These are phyloP conservation scores for Gossypium anomalum DNA, from an alignment of 345 rosid genomes.

Conservation along the genomic window DNA sequence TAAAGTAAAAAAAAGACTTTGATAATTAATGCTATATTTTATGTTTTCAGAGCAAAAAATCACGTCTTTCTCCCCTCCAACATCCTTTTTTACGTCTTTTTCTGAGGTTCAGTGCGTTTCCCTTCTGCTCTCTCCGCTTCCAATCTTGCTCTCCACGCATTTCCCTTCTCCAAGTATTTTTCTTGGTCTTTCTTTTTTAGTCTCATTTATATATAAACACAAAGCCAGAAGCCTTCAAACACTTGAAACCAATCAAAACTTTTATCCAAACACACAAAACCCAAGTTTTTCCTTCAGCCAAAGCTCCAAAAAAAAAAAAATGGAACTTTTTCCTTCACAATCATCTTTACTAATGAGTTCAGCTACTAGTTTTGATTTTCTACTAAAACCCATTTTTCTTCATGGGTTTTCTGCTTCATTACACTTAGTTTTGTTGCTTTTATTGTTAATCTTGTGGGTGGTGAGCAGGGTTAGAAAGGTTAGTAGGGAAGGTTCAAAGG, in stretches of 20 bases:
- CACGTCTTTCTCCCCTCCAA: too few species aligned
- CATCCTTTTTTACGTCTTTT: background rate
- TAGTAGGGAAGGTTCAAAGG: conserved; percentile 24
- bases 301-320: background rate
- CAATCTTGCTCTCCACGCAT: conserved; percentile 30
- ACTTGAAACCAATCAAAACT: background rate
- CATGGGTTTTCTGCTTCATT: conserved; percentile 40
- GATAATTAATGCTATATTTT: too few species aligned
- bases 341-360: conserved; percentile 22
- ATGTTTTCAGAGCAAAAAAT: too few species aligned
- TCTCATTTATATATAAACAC: background rate
- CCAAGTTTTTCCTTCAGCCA: background rate
- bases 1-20: too few species aligned
- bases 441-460: conserved; percentile 31
- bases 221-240: background rate
- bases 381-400: conserved; percentile 35
- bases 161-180: conserved; percentile 10
- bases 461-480: conserved; percentile 27
- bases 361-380: conserved; percentile 27
- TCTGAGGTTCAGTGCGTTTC: background rate
- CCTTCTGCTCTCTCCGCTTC: background rate
- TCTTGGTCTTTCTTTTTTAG: background rate
- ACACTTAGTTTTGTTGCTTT: conserved; percentile 40
- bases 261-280: background rate
- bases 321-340: conserved; percentile 30